Evolutionary conservation across 192 early-diverging fungal species (phyloP).

Genomic region (Backusella mclennaniae): DNA sequence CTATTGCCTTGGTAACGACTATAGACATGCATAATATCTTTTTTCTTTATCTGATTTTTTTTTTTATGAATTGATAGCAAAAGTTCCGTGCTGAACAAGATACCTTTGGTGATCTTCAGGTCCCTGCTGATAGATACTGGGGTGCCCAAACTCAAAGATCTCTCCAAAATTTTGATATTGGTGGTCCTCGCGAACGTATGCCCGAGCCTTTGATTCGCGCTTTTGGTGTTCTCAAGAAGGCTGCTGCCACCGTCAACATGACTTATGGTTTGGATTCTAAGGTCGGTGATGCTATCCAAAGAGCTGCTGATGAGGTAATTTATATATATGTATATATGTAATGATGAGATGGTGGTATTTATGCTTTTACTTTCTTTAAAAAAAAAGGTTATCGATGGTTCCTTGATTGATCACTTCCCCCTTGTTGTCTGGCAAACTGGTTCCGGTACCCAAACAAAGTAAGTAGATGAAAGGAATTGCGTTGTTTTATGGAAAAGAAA

Average conservation of each 20-base stretch:
- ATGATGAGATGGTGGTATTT: background rate
- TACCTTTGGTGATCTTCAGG: slow-evolving; percentile 94
- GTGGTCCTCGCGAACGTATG: slow-evolving; percentile 90
- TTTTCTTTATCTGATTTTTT: background rate
- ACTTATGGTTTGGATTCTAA: slow-evolving; percentile 80
- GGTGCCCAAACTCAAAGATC: slow-evolving; percentile 96
- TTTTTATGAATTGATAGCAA: slow-evolving; percentile 39
- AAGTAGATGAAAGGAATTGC: slow-evolving; percentile 1
- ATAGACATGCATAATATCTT: background rate
- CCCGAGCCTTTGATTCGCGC: slow-evolving; percentile 94
- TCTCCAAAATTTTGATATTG: slow-evolving; percentile 97
- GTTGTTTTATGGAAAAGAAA: background rate
- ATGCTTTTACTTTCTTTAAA: slow-evolving; percentile 11
- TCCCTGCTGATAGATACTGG: slow-evolving; percentile 96
- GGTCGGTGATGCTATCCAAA: slow-evolving; percentile 85
- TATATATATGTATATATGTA: background rate
- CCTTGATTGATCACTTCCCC: slow-evolving; percentile 95
- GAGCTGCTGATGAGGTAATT: slow-evolving; percentile 80
- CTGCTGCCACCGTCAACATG: slow-evolving; percentile 93
- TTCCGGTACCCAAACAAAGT: slow-evolving; percentile 95
- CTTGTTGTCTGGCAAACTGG: slow-evolving; percentile 99
- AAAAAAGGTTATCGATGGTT: slow-evolving; percentile 81
- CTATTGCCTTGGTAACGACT: slow-evolving; percentile 29
- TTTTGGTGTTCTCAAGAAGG: slow-evolving; percentile 94
- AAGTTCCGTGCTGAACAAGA: slow-evolving; percentile 77